A percentile compares a stretch with the other conserved stretches of the same genome.
These are phyloP conservation scores for Viola odorata DNA, from an alignment of 345 rosid genomes.

Conservation along the genomic window DNA sequence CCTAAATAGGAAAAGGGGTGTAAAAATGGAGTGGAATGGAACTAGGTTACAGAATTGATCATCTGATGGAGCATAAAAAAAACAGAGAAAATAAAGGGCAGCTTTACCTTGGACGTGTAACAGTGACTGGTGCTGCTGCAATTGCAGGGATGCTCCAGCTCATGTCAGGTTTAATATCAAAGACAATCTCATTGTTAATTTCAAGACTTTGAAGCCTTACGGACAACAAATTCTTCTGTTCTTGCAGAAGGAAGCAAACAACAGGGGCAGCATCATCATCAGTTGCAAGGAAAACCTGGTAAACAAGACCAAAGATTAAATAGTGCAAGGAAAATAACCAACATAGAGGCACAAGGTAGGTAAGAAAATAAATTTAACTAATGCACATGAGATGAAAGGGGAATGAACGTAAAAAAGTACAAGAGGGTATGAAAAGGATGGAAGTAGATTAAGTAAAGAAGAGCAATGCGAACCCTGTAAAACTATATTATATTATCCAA, in stretches of 20 bases:
- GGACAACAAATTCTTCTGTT: constrained; percentile 78
- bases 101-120: constrained; percentile 75
- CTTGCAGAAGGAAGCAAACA: constrained; percentile 80
- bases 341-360: no score
- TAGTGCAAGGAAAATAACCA: no score
- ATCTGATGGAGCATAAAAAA: constrained; percentile 3
- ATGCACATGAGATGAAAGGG: no score
- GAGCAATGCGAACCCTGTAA: no score
- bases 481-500: no score
- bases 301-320: constrained; percentile 4
- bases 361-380: no score
- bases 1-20: constrained; percentile 32
- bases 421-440: no score
- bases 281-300: constrained; percentile 83
- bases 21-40: no score
- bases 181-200: constrained; percentile 62
- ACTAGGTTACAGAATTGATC: not conserved
- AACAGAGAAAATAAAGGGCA: constrained; percentile 1
- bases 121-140: constrained; percentile 81
- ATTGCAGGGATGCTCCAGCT: constrained; percentile 88
- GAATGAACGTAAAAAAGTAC: no score
- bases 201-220: constrained; percentile 79
- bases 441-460: no score
- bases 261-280: constrained; percentile 73
- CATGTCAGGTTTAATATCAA: constrained; percentile 75